A percentile compares a stretch with the other conserved stretches of the same genome.
Conservation (phyloP, 805 yeast species). For the Blastobotrys attinorum region DNA sequence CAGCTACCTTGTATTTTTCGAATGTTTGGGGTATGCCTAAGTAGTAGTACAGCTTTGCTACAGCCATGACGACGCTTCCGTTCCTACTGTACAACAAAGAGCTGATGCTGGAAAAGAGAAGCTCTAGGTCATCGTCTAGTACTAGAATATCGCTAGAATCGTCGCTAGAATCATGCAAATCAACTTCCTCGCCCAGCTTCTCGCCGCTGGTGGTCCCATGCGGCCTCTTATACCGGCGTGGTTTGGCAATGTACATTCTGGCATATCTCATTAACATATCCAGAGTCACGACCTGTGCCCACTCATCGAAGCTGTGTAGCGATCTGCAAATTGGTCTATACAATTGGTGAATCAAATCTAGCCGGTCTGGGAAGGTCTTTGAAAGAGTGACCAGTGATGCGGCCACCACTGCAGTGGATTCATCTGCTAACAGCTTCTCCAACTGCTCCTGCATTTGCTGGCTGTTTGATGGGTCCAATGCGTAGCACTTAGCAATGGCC, state of each 20-base stretch:
- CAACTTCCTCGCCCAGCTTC: constrained; percentile 36
- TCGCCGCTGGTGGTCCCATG: constrained; percentile 30
- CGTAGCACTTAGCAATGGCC: constrained; percentile 55
- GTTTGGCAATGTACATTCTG: constrained; percentile 50
- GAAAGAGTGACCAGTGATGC: constrained; percentile 54
- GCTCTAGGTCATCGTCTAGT: constrained; percentile 50
- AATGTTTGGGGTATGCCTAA: constrained; percentile 53
- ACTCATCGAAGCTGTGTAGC: constrained; percentile 52
- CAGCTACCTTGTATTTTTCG: constrained; percentile 41
- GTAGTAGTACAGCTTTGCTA: constrained; percentile 47
- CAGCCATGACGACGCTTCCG: constrained; percentile 53
- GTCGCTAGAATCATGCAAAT: constrained; percentile 8
- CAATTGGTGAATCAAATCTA: constrained; percentile 65
- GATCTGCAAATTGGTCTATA: constrained; percentile 48
- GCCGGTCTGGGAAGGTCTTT: constrained; percentile 45
- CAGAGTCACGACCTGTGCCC: constrained; percentile 54
- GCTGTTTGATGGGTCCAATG: constrained; percentile 36
- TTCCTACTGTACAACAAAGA: constrained; percentile 44
- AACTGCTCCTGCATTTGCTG: constrained; percentile 46
- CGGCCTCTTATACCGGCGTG: no score
- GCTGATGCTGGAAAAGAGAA: constrained; percentile 43
- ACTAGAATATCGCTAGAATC: constrained; percentile 4
- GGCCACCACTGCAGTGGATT: constrained; percentile 58
- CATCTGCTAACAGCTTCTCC: constrained; percentile 52
- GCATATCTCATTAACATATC: constrained; percentile 63